Conservation (phyloP, 2,329 filamentous ascomycete genomes). For the Colletotrichum cuscutae region DNA sequence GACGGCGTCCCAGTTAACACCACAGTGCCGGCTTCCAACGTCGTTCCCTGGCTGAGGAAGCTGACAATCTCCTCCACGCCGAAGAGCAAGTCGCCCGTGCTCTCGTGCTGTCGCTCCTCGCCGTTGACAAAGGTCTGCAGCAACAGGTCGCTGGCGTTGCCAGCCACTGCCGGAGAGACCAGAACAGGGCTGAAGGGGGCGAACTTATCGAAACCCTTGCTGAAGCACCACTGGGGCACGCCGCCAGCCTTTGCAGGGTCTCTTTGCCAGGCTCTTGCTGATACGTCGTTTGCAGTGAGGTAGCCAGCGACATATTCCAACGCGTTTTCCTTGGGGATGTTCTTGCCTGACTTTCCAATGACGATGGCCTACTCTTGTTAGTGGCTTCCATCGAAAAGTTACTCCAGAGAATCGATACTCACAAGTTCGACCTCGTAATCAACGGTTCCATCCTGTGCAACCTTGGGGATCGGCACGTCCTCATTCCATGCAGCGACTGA, state of each 20-base stretch:
- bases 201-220: constrained; percentile 65
- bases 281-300: constrained; percentile 62
- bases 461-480: constrained; percentile 55
- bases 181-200: constrained; percentile 63
- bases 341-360: constrained; percentile 63
- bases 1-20: constrained; percentile 60
- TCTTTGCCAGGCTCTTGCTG: constrained; percentile 62
- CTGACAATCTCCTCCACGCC: constrained; percentile 56
- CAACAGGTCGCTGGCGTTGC: constrained; percentile 41
- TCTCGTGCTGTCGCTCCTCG: constrained; percentile 59
- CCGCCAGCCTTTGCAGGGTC: constrained; percentile 56
- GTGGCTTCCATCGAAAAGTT: background rate
- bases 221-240: constrained; percentile 64
- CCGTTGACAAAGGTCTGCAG: constrained; percentile 59
- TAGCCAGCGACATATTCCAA: constrained; percentile 59
- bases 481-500: constrained; percentile 49
- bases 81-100: constrained; percentile 61
- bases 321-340: constrained; percentile 57
- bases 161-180: constrained; percentile 44
- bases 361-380: constrained; percentile 51
- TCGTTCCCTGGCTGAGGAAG: constrained; percentile 60
- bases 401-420: background rate
- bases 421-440: constrained; percentile 64
- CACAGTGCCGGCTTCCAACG: constrained; percentile 60
- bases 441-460: constrained; percentile 55